These are phyloP conservation scores for Fusarium xylarioides DNA, from an alignment of 2,329 filamentous ascomycete species.

Conservation along the genomic window DNA sequence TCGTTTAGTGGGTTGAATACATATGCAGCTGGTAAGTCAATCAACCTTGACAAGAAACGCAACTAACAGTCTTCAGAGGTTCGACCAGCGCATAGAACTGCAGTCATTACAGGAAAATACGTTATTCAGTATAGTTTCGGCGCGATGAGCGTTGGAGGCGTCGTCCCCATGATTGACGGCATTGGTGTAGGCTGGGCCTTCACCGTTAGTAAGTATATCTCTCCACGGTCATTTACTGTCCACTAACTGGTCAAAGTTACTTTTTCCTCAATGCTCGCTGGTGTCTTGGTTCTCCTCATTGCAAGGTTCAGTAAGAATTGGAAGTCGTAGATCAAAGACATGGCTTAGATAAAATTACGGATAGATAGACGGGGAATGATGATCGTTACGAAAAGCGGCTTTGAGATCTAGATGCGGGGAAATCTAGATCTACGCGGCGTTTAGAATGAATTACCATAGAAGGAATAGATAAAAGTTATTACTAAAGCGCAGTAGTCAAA, in stretches of 20 bases:
- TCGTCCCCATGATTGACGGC: slow-evolving; percentile 38
- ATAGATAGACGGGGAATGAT: background rate
- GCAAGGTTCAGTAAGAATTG: slow-evolving; percentile 33
- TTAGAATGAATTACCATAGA: background rate
- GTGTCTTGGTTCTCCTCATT: slow-evolving; percentile 28
- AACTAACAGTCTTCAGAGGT: slow-evolving; percentile 28
- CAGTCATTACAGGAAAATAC: slow-evolving; percentile 41
- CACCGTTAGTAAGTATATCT: slow-evolving; percentile 31
- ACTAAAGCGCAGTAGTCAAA: background rate
- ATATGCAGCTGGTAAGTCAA: slow-evolving; percentile 48
- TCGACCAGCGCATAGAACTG: slow-evolving; percentile 36
- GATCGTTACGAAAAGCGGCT: background rate
- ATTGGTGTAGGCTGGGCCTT: slow-evolving; percentile 41
- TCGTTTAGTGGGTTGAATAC: slow-evolving; percentile 53
- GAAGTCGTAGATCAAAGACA: slow-evolving; percentile 16
- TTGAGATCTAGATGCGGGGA: background rate
- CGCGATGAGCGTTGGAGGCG: slow-evolving; percentile 38
- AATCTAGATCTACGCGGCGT: background rate
- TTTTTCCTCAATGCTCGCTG: slow-evolving; percentile 7
- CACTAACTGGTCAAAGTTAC: slow-evolving; percentile 19
- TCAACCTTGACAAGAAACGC: fast-evolving
- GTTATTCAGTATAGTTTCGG: slow-evolving; percentile 41
- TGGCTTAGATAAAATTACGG: background rate
- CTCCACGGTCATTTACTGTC: fast-evolving
- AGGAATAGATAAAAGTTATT: slow-evolving; percentile 17